These are phyloP conservation scores for Xylaria longipes DNA, from an alignment of 495 filamentous ascomycete species.

Conservation along the genomic window DNA sequence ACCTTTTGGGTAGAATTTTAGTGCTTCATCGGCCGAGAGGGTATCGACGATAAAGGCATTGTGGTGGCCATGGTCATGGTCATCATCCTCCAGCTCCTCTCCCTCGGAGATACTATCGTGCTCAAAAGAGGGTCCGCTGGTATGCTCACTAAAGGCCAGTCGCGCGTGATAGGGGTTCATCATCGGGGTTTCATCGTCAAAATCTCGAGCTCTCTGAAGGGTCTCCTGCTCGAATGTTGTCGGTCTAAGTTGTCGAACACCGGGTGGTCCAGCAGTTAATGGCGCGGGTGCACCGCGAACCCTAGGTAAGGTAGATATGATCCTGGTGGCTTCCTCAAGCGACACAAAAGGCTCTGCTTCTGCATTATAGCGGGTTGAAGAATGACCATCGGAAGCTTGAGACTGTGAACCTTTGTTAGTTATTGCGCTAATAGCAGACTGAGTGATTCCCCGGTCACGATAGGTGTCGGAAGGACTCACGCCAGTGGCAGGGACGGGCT, in stretches of 20 bases:
- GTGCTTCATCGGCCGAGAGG: conserved; percentile 27
- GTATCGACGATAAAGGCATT: conserved; percentile 31
- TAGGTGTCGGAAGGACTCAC: conserved; percentile 8
- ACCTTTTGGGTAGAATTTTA: conserved; percentile 31
- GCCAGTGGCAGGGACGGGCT: background rate
- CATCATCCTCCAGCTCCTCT: background rate
- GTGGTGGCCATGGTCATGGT: background rate
- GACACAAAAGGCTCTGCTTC: conserved; percentile 11
- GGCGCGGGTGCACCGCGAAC: conserved; percentile 49
- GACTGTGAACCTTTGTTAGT: conserved; percentile 22
- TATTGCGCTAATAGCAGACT: background rate
- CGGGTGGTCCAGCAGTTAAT: conserved; percentile 55
- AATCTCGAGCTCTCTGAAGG: conserved; percentile 32
- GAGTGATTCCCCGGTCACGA: conserved; percentile 5
- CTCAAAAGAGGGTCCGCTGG: background rate
- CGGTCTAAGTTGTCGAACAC: conserved; percentile 47
- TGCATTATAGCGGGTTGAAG: conserved; percentile 5
- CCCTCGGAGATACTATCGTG: background rate
- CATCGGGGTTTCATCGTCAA: conserved; percentile 29
- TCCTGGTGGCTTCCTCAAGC: conserved; percentile 9
- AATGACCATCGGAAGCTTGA: conserved; percentile 10
- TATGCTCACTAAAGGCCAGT: background rate
- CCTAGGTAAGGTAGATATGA: conserved; percentile 39
- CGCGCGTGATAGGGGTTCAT: conserved; percentile 14
- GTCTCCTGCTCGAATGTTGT: conserved; percentile 36